A percentile compares a stretch with the other conserved stretches of the same genome.
Evolutionary conservation across 768 basidiomycete genomes (phyloP).

Genomic region (Jaapia argillacea): DNA sequence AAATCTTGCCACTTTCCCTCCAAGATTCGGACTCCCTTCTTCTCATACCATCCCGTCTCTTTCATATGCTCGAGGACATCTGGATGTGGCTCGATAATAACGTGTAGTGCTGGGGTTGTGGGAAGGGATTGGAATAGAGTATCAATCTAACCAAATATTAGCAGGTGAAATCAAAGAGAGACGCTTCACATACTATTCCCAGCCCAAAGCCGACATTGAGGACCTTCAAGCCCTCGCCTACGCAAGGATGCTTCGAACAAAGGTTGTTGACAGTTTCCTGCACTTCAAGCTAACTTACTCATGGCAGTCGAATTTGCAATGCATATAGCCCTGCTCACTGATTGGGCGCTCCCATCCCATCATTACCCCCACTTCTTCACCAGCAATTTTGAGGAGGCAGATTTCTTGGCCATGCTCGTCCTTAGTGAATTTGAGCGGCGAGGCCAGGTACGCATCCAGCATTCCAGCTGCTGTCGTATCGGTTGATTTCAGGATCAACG

Average conservation of each 20-base stretch:
- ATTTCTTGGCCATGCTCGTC: conserved; percentile 77
- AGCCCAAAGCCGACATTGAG: conserved; percentile 93
- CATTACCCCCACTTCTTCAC: conserved; percentile 92
- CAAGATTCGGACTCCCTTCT: conserved; percentile 66
- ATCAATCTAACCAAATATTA: conserved; percentile 55
- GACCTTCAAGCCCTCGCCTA: conserved; percentile 42
- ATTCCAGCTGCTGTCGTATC: conserved; percentile 55
- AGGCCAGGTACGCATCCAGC: conserved; percentile 59
- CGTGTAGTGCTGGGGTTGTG: conserved; percentile 56
- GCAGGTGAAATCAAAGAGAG: neutral
- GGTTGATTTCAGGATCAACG: conserved; percentile 33
- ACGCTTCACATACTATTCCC: conserved; percentile 68
- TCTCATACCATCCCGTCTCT: conserved; percentile 66
- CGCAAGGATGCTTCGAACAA: conserved; percentile 40
- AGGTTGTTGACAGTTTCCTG: conserved; percentile 61
- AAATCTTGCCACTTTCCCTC: conserved; percentile 95
- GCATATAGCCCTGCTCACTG: conserved; percentile 34
- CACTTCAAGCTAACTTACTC: conserved; percentile 39
- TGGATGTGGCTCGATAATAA: conserved; percentile 91
- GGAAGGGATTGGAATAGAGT: conserved; percentile 61
- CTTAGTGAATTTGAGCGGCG: conserved; percentile 53
- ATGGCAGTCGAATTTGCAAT: conserved; percentile 8
- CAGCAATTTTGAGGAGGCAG: conserved; percentile 55
- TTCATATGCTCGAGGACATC: conserved; percentile 83
- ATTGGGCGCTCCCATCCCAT: conserved; percentile 96